Base-by-base conservation (phyloP, 2,329 filamentous ascomycete genomes). In the Fusarium austroafricanum region DNA sequence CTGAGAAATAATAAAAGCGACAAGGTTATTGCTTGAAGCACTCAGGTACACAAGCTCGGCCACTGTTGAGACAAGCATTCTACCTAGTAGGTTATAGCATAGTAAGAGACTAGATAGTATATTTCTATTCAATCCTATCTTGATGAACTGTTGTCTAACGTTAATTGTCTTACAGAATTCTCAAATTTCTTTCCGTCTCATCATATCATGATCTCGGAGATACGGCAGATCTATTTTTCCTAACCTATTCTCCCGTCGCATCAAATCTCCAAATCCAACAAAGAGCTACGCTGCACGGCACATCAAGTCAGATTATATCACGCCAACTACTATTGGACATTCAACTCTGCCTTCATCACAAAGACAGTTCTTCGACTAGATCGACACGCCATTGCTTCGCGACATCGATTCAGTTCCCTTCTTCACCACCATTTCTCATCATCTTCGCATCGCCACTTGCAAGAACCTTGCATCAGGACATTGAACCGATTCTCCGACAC, bases 151-250 rank as follows among this genome's bases (percentile, higher is more conserved):
- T 17, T 5, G 17, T 38, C 38, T 2, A 18, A 20, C 14, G 28
- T 11, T 5, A 28, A 26, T 17, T 15, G 14, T 20, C 12, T 33
- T 17, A 43, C n/a, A 43, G 17, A 38, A 11, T 33, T 37, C 26
- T 40, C 8, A 20, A 26, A 7, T 39, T 33, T 37, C 10, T 42
- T 12, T 20, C 50, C 21, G n/a, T n/a, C 26, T 54, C 18, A 38
- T 55, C 51, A n/a, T 42, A 31, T 35, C 26, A 55, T 54, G 52
- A 49, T 8, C 38, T 47, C 71, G 69, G 67, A 47, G 49, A 46
- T 47, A 58, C 75, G 75, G 75, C 63, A 57, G 55, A 72, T 72
- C 71, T 67, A 65, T 75, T 76, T 68, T 64, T 44, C 73, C 74
- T 68, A 57, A 26, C 26, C 12, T 49, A 52, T 51, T 44, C 21